A percentile compares a stretch with the other conserved stretches of the same genome.
Evolutionary conservation across 495 filamentous ascomycete species (phyloP).

Genomic region (Alectoria sarmentosa): DNA sequence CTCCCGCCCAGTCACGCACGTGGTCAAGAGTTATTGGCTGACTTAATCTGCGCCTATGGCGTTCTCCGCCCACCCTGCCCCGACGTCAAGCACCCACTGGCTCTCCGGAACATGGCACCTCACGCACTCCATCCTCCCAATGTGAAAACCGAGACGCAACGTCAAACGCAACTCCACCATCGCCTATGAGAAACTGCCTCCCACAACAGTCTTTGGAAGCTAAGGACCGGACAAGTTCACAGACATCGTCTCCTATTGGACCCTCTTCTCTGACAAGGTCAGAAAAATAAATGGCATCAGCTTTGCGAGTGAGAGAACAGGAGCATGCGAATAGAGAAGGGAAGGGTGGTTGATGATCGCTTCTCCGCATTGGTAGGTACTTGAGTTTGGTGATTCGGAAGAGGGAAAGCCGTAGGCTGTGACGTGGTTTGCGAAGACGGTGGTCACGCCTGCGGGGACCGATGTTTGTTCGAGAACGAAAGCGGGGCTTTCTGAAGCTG

Average conservation of each 20-base stretch:
- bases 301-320: slow-evolving; percentile 47
- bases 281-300: slow-evolving; percentile 59
- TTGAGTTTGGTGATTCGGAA: slow-evolving; percentile 56
- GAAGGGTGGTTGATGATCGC: slow-evolving; percentile 60
- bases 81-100: slow-evolving; percentile 49
- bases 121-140: slow-evolving; percentile 65
- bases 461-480: slow-evolving; percentile 58
- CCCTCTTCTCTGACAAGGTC: slow-evolving; percentile 36
- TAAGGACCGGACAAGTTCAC: slow-evolving; percentile 41
- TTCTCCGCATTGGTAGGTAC: slow-evolving; percentile 62
- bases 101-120: slow-evolving; percentile 67
- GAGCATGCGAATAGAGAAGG: slow-evolving; percentile 64
- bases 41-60: too few species aligned
- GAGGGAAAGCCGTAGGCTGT: slow-evolving; percentile 47
- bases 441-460: too few species aligned
- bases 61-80: too few species aligned
- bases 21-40: too few species aligned
- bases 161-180: slow-evolving; percentile 62
- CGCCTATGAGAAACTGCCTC: slow-evolving; percentile 58
- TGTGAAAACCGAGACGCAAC: too few species aligned
- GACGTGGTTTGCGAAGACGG: too few species aligned
- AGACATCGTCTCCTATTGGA: slow-evolving; percentile 62
- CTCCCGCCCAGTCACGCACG: too few species aligned
- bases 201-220: too few species aligned
- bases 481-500: slow-evolving; percentile 44